These are phyloP conservation scores for Aspergillus sclerotioniger DNA, from an alignment of 495 filamentous ascomycete species.

Conservation along the genomic window DNA sequence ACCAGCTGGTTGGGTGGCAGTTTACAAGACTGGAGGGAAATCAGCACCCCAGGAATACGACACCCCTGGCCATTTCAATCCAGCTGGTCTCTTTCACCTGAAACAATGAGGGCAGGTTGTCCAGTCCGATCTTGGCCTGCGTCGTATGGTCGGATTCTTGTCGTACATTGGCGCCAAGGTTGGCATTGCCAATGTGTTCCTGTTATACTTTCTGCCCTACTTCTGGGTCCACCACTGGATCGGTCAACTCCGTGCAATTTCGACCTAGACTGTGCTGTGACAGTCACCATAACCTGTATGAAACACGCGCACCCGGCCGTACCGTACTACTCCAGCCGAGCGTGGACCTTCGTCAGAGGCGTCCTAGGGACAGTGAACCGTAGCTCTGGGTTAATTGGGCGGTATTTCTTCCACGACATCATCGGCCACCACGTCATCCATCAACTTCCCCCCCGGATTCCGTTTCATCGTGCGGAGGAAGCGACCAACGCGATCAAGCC, in stretches of 20 bases:
- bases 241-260: constrained; percentile 25
- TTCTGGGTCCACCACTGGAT: constrained; percentile 60
- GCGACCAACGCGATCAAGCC: constrained; percentile 3
- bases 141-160: constrained; percentile 37
- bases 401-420: constrained; percentile 80
- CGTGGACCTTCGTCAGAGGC: constrained; percentile 80
- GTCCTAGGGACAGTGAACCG: constrained; percentile 84
- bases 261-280: constrained; percentile 3
- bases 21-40: constrained; percentile 50
- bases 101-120: constrained; percentile 53
- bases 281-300: constrained; percentile 79
- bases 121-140: constrained; percentile 55
- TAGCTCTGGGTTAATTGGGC: constrained; percentile 81
- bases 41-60: constrained; percentile 41
- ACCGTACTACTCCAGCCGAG: constrained; percentile 69
- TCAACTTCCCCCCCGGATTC: constrained; percentile 62
- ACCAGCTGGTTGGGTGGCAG: constrained; percentile 56
- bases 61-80: constrained; percentile 55
- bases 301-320: constrained; percentile 83
- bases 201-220: constrained; percentile 53
- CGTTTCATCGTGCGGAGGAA: constrained; percentile 6
- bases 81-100: constrained; percentile 57
- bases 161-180: constrained; percentile 39
- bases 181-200: constrained; percentile 46
- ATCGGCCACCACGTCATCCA: constrained; percentile 87